Base-by-base conservation (phyloP, 148 eudicot species). In the Gaultheria prostrata region DNA sequence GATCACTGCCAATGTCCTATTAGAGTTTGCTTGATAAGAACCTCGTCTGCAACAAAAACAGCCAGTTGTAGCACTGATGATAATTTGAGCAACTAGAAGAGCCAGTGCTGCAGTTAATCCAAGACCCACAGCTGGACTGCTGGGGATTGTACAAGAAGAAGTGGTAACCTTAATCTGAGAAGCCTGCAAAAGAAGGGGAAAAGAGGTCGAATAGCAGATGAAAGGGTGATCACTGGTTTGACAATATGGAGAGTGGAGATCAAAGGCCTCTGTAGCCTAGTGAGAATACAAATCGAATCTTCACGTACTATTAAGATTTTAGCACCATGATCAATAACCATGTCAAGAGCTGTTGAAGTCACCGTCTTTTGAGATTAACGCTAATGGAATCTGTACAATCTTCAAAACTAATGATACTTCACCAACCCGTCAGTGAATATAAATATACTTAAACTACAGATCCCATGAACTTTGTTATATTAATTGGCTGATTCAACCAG, bases 81-180 rank as follows among this genome's bases (percentile, higher is more conserved):
- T 80, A 7, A 94, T 85, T 80, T 94, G 95, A 81, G 98, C 95
- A 83, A 92, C 59, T 85, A 92, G 82, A 87, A 96, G 98, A 73
- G 90, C 49, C 12, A 93, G 26, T 3, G 98, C 98, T 14, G 98
- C 90, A 85, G 89, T 85, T 51, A 92, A 78, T 79, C 98, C 98
- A 69, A 96, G 93, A 53, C 79, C 98, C 65, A 88, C 82, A 53
- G 98, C 98, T 76, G 98, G 94, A 84, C 95, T 94, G 85, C 94
- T 88, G 28, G 98, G 98, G 85, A 92, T 93, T 21, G 85, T 49
- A 79, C 98, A 96, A 74, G 87, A 78, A 73, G 92, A 82, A 74
- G 88, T 57, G 6, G 80, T 56, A 80, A 54, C 48, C 51, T 71
- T 33, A 85, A 92, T 87, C 89, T 94, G 92, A 45, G 89, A 87